Evolutionary conservation across 2,329 filamentous ascomycete species (phyloP).

Genomic region (Phoma sp.): DNA sequence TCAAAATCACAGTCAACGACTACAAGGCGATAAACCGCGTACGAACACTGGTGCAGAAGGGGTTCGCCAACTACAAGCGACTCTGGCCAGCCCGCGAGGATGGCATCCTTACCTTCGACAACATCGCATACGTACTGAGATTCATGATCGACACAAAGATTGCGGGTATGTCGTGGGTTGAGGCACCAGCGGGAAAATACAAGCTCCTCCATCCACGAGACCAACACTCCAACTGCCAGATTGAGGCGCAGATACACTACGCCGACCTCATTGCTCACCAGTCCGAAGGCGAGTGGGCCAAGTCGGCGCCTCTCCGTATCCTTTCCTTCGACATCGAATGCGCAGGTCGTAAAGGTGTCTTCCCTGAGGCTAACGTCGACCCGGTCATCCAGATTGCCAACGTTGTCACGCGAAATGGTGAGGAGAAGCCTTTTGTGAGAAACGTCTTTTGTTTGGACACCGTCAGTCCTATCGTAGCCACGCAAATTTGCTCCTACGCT

Average conservation of each 20-base stretch:
- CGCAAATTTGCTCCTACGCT: slow-evolving; percentile 84
- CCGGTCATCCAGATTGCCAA: slow-evolving; percentile 99
- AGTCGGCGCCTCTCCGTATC: slow-evolving; percentile 93
- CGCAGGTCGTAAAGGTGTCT: slow-evolving; percentile 95
- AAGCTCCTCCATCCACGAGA: slow-evolving; percentile 70
- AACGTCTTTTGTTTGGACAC: slow-evolving; percentile 96
- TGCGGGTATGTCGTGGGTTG: slow-evolving; percentile 96
- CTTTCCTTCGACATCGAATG: slow-evolving; percentile 99
- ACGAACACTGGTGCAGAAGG: slow-evolving; percentile 75
- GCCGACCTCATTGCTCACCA: slow-evolving; percentile 84
- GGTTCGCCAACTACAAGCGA: slow-evolving; percentile 85
- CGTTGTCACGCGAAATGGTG: slow-evolving; percentile 91
- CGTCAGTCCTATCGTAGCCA: slow-evolving; percentile 93
- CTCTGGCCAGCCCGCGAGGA: slow-evolving; percentile 73
- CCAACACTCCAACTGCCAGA: slow-evolving; percentile 91
- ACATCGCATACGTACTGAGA: slow-evolving; percentile 89
- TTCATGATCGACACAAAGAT: slow-evolving; percentile 99
- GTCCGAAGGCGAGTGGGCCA: slow-evolving; percentile 93
- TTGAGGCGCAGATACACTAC: slow-evolving; percentile 88
- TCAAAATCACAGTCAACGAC: slow-evolving; percentile 92
- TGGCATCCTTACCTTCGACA: slow-evolving; percentile 91
- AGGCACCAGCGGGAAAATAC: slow-evolving; percentile 78
- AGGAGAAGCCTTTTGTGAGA: slow-evolving; percentile 91
- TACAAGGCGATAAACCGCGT: slow-evolving; percentile 83
- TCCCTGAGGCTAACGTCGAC: slow-evolving; percentile 89